phyloP scores from a whole-genome alignment of 139 green algal genomes.

The Micractinium sp. region DNA sequence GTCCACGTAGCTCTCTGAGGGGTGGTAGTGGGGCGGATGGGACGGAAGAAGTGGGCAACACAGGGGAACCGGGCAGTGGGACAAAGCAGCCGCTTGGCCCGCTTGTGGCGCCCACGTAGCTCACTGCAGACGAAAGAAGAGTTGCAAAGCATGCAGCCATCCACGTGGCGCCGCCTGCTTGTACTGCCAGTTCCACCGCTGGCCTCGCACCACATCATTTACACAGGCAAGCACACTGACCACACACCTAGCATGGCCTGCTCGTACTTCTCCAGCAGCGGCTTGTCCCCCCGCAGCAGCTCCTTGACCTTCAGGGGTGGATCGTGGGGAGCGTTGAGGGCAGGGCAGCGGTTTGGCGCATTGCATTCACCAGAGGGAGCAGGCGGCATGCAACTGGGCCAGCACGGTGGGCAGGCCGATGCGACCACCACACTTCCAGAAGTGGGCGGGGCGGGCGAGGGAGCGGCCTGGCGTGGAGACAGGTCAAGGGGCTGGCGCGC shows the following conservation, averaged over 20 bases:
- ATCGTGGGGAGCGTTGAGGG: background rate
- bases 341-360: background rate
- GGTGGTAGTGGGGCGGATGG: background rate
- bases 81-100: no score
- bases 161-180: no score
- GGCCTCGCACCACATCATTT: background rate
- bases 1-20: conserved; percentile 68
- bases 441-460: no score
- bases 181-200: no score
- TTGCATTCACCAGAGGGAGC: background rate
- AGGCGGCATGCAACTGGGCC: background rate
- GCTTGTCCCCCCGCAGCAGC: conserved; percentile 48
- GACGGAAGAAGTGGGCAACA: no score
- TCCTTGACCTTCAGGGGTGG: conserved; percentile 42
- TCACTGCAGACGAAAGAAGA: no score
- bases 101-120: no score
- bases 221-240: background rate
- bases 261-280: conserved; percentile 67
- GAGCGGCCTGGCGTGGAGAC: no score
- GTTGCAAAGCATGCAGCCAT: no score
- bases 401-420: background rate
- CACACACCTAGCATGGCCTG: conserved; percentile 55
- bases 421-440: background rate
- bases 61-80: no score
- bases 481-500: no score